These are phyloP conservation scores for Globisporangium nagaii DNA, from an alignment of 352 stramenopile genomes.

Conservation along the genomic window DNA sequence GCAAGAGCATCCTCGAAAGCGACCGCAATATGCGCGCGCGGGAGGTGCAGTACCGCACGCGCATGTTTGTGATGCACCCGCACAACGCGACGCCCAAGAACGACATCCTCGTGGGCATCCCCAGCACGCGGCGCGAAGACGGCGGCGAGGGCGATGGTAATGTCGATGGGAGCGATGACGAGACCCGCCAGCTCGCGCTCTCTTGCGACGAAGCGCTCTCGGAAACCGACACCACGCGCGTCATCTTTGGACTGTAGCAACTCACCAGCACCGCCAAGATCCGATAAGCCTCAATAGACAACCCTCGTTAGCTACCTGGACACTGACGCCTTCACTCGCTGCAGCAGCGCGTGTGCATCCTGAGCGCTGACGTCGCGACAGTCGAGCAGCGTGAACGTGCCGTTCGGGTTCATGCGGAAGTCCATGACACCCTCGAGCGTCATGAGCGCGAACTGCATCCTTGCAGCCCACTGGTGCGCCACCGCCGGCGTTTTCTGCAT, in stretches of 20 bases:
- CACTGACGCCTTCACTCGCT: conserved; percentile 26
- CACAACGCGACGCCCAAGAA: conserved; percentile 74
- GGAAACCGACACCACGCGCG: neutral
- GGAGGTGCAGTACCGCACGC: conserved; percentile 56
- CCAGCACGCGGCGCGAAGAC: conserved; percentile 8
- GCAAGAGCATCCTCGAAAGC: conserved; percentile 78
- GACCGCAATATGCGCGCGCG: conserved; percentile 60
- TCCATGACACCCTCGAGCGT: conserved; percentile 76
- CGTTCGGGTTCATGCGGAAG: conserved; percentile 24
- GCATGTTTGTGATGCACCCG: conserved; percentile 80
- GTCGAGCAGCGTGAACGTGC: conserved; percentile 40
- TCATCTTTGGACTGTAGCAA: conserved; percentile 9
- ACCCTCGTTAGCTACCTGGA: neutral
- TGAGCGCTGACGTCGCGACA: conserved; percentile 36
- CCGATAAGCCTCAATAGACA: conserved; percentile 2
- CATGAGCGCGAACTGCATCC: conserved; percentile 81
- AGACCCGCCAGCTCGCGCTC: conserved; percentile 18
- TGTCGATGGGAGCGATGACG: too few species aligned
- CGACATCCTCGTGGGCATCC: conserved; percentile 71
- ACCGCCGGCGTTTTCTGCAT: conserved; percentile 60
- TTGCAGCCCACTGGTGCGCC: conserved; percentile 54
- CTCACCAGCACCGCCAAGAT: neutral
- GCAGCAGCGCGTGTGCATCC: conserved; percentile 38
- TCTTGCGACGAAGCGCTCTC: conserved; percentile 20
- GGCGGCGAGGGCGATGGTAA: neutral